Evolutionary conservation across 1,139 yeast genomes (phyloP), one percentile per base, ranked within the genome.

Genomic region (Suhomyces bokatorum): DNA sequence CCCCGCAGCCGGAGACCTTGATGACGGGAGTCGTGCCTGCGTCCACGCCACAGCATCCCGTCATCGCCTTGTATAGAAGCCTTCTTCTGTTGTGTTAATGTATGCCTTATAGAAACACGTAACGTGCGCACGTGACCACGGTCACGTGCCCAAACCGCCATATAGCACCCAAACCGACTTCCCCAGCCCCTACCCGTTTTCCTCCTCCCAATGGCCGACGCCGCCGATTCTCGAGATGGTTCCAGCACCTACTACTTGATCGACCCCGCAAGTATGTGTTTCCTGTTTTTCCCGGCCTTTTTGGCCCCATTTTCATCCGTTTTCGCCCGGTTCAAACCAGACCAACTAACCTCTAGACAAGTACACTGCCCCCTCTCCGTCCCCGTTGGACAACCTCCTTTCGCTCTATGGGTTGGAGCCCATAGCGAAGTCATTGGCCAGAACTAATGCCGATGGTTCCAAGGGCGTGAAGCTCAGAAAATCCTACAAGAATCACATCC

Each of bases 401-500:
- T 67, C 79, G 30, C 64, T 85, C 22, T 93, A 88, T 56, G 85
- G 85, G 0, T 66, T 93, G 36, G 79, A 78, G 35, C 77, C 76
- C 3, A 70, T 91, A 20, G 88, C 97, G 1, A 72, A 78, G 42
- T 83, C 95, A 6, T 84, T 93, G 39, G 96, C 97, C 1, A 77
- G 99, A 57, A 77, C 85, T n/a, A 90, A 87, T 55, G 84, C 89
- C 2, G 95, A 85, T 55, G 96, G 97, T 0, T 78, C 93, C 1
- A 90, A 87, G 57, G 97, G 96, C 40, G 90, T 89, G 33, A 93
- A 93, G 67, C 75, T 93, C 44, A 77, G 99, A 56, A 93, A 93
- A 65, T 88, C 97, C 0, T 93, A 91, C 68, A 93, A 91, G 64
- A 90, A 90, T 54, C 98, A 91, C 60, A 86, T 93, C 14, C 75